Evolutionary conservation across 345 rosid species (phyloP), one percentile per base, ranked within the genome.

Genomic region (Citrus australasica): DNA sequence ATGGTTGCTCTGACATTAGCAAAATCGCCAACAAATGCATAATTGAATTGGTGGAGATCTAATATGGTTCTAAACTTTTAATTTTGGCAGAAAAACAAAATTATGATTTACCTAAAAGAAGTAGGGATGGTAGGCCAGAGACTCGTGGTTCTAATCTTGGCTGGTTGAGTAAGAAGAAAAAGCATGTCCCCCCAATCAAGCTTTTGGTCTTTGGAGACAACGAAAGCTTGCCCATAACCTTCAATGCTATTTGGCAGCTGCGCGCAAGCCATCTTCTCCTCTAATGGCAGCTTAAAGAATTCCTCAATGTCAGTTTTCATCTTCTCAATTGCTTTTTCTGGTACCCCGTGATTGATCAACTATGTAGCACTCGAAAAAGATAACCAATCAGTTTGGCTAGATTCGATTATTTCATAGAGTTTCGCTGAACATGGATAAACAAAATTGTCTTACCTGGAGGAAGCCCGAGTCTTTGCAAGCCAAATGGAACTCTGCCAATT

Each of bases 381-480:
- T 67, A 48, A 48, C 0, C 55, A 48, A 48, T 1, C 6, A 16
- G 55, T 48, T 48, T 48, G 21, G 55, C 14, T 48, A 13, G 55
- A 48, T 48, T 48, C 0, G 6, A 48, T 1, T 48, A 48, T 48
- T 48, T 48, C 21, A 4, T 14, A 4, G 55, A 48, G 19, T 48
- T 48, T 6, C 3, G 21, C 0, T 48, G 55, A 13, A 48, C 55
- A 48, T 48, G 55, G 19, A 48, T 16, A 16, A 48, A 48, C 4
- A 42, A 28, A 42, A 56, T 61, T 55, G 55, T 4, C 55, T 48
- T 81, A 82, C 92, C 95, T 89, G 91, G 77, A 89, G 90, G 85
- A 92, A 87, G 51, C 92, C 95, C 84, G 83, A 87, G 3, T 87
- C 79, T 81, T 78, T 86, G 81, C 94, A 90, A 48, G 95, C 91